Evolutionary conservation across 768 basidiomycete genomes (phyloP), one percentile per base, ranked within the genome.

Genomic region (Leucogyrophana mollusca): DNA sequence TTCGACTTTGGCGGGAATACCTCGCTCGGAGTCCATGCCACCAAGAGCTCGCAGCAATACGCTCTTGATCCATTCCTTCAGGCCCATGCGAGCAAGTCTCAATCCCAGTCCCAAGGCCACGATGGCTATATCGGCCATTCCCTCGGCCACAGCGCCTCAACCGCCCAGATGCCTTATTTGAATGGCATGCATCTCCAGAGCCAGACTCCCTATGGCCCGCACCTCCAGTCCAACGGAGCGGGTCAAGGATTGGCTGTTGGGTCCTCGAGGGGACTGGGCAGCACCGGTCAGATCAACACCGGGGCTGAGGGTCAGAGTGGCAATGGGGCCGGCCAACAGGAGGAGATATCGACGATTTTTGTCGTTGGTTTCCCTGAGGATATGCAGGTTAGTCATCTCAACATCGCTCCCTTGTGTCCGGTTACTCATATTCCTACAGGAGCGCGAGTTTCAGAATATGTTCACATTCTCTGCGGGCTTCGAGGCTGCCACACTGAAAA

Each of bases 391-490:
- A 53, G 86, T 77, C 18, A 38, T 33, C 44, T 51, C 9, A 44
- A 17, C 17, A 43, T 53, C 35, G 18, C 44, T 25, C 18, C 22
- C 45, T 23, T 36, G 23, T 52, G 42, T 51, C 58, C 57, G 46
- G 53, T 51, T 38, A 38, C 52, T 53, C 10, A 52, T 36, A 33
- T 53, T 55, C 21, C 35, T 43, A 3, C 56, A 97, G 94, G 96
- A 98, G 73, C 92, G 96, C 23, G 96, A 99, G 70, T 99, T 98
- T 67, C 92, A 95, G 66, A 97, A 97, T 64, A 95, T 99, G 89
- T 99, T 99, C 65, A 92, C 94, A 7, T 99, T 99, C 60, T 92
- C 90, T 3, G 71, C 79, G 1, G 96, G 94, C 9, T 99, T 98
- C 58, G 96, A 98, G 65, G 96, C 94, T 18, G 95, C 96, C 7